A percentile compares a stretch with the other conserved stretches of the same genome.
Conservation (phyloP, 2,329 filamentous ascomycete species). For the Fusarium mexicanum region DNA sequence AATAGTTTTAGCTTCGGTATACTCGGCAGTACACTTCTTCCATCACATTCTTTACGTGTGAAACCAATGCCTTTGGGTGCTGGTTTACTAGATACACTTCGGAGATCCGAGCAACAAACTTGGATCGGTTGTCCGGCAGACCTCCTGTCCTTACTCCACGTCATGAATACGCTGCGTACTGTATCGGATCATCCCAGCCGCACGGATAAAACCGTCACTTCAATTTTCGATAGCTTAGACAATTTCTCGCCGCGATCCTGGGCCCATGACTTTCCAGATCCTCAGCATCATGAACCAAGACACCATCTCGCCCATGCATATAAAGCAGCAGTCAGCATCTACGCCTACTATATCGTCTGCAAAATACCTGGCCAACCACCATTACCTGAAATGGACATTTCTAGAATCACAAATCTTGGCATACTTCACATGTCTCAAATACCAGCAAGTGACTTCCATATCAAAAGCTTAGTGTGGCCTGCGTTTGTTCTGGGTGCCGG, state of each 20-base stretch:
- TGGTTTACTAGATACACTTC: accelerated
- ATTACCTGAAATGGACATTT: neutral
- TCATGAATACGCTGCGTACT: neutral
- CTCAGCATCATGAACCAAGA: neutral
- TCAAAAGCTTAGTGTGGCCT: neutral
- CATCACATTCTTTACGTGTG: accelerated
- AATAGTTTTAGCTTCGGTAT: neutral
- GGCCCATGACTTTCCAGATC: neutral
- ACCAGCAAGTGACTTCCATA: neutral
- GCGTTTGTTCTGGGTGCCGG: neutral
- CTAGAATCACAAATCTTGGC: neutral
- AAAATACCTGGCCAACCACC: neutral
- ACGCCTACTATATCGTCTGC: accelerated
- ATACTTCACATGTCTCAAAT: neutral
- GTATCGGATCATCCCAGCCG: accelerated
- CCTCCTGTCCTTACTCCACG: accelerated
- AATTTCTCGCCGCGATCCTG: neutral
- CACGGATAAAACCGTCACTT: accelerated
- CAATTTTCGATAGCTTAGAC: accelerated
- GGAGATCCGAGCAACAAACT: neutral
- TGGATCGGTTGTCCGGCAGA: neutral
- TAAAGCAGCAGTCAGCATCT: neutral
- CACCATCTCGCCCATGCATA: neutral
- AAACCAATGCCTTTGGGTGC: accelerated
- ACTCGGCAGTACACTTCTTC: neutral